phyloP scores from a whole-genome alignment of 208 protist genomes.

The Blechomonas ayalai region DNA sequence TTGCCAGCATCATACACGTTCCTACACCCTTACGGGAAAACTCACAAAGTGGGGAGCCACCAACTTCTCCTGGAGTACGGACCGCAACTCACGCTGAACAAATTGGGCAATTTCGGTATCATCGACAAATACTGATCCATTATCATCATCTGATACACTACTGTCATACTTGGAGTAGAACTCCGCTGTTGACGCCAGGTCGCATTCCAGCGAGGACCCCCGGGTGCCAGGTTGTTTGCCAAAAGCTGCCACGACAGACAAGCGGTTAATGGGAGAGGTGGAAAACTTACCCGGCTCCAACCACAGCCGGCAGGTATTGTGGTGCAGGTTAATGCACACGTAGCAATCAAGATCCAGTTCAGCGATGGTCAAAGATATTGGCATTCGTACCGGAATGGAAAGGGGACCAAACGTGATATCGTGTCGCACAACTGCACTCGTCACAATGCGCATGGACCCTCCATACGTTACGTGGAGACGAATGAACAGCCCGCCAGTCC shows the following conservation, averaged over 20 bases:
- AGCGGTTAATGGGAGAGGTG: slow-evolving; percentile 50
- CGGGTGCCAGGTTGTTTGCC: slow-evolving; percentile 14
- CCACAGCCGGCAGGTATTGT: slow-evolving; percentile 51
- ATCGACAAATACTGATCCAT: slow-evolving; percentile 48
- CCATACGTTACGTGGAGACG: slow-evolving; percentile 81
- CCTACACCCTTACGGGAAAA: slow-evolving; percentile 24
- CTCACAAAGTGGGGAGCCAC: slow-evolving; percentile 65
- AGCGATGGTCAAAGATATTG: slow-evolving; percentile 37
- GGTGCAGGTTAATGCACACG: slow-evolving; percentile 57
- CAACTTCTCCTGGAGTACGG: slow-evolving; percentile 55
- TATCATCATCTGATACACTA: slow-evolving; percentile 26
- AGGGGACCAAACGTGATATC: slow-evolving; percentile 30
- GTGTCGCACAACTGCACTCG: slow-evolving; percentile 41
- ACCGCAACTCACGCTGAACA: slow-evolving; percentile 55
- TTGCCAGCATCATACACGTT: background rate
- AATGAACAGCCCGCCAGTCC: slow-evolving; percentile 49
- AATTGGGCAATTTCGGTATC: slow-evolving; percentile 61
- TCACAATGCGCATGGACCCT: slow-evolving; percentile 46
- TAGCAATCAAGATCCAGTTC: slow-evolving; percentile 76
- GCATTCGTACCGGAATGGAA: slow-evolving; percentile 40
- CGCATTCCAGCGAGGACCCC: background rate
- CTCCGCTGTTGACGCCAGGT: slow-evolving; percentile 5
- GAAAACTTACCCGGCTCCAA: slow-evolving; percentile 62
- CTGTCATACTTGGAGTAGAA: slow-evolving; percentile 16
- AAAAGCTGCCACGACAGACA: slow-evolving; percentile 52